Base-by-base conservation (phyloP, 306 rosid genomes). In the Hippophae gyantsensis region DNA sequence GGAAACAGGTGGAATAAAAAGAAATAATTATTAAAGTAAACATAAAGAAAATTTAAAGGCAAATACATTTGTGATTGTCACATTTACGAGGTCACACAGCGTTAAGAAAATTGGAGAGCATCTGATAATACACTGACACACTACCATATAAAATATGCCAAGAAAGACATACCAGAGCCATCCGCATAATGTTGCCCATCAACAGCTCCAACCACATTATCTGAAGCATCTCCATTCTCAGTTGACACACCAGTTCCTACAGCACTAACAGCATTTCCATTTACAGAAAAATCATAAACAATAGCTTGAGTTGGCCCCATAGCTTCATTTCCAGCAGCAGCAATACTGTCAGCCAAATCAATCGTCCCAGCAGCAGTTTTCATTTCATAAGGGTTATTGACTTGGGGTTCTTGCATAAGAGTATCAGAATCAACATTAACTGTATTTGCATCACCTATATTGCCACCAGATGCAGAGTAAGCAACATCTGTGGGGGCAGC, bases 141-240 rank as follows among this genome's bases (percentile, higher is more conserved):
- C 63, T 48, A 70, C 55, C 67, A 63, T 13, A 52, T 5, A 42
- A 52, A 49, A 43, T 1, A 32, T 32, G 38, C 32, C 10, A 5
- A 55, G 52, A 58, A 56, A 54, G 50, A 48, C 73, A 58, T 78
- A 87, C 96, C 96, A 63, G 84, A 81, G 71, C 85, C 81, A 72
- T 87, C 96, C 3, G 77, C 74, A 51, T 77, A 69, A 44, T 76
- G 96, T 52, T 81, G 93, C 44, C 70, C 90, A 56, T 72, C 89
- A 60, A 69, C 63, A 25, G 76, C 68, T 46, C 78, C 81, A 10
- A 57, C 80, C 58, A 61, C 46, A 68, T 60, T 77, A 53, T 79
- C 95, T n/a, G 70, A 14, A 13, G 73, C 75, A 74, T 56, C 81
- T 58, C 95, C 98, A 52, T 85, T 90, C 61, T 68, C 90, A 57